These are phyloP conservation scores for Naganishia cerealis DNA, from an alignment of 1,284 basidiomycete genomes.

Conservation along the genomic window DNA sequence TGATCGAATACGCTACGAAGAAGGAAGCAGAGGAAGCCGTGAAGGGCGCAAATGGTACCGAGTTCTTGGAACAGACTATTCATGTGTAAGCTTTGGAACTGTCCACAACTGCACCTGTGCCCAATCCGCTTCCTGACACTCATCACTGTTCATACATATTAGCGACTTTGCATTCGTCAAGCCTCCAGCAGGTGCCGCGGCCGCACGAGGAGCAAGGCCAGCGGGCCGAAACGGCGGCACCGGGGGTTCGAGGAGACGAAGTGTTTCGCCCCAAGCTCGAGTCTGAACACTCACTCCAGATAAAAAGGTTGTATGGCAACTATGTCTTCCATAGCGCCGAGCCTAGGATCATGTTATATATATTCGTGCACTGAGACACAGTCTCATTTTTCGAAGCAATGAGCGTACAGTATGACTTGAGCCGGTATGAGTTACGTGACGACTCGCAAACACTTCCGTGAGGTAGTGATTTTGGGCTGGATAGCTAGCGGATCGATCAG, in stretches of 20 bases:
- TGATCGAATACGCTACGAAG: slow-evolving; percentile 93
- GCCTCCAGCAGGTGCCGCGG: slow-evolving; percentile 64
- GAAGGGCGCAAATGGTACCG: slow-evolving; percentile 72
- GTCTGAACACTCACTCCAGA: slow-evolving; percentile 14
- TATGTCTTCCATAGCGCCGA: neutral
- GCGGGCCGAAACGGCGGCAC: slow-evolving; percentile 61
- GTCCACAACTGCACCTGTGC: neutral
- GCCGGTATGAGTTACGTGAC: neutral
- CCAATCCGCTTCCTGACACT: neutral
- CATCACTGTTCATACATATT: neutral
- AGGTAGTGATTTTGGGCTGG: neutral
- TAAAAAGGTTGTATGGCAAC: neutral
- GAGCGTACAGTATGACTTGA: neutral
- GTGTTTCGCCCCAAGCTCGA: slow-evolving; percentile 52
- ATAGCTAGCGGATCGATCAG: neutral
- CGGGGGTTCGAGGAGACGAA: slow-evolving; percentile 57
- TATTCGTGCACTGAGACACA: neutral
- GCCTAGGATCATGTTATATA: neutral
- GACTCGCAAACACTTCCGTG: neutral
- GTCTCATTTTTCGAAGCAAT: neutral
- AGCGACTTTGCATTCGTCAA: slow-evolving; percentile 93
- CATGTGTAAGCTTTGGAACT: slow-evolving; percentile 59
- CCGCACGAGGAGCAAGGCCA: slow-evolving; percentile 66
- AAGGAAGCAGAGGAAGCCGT: slow-evolving; percentile 90
- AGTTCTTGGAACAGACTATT: slow-evolving; percentile 80